Base-by-base conservation (phyloP, 2,329 filamentous ascomycete species). In the Sarocladium oryzae region DNA sequence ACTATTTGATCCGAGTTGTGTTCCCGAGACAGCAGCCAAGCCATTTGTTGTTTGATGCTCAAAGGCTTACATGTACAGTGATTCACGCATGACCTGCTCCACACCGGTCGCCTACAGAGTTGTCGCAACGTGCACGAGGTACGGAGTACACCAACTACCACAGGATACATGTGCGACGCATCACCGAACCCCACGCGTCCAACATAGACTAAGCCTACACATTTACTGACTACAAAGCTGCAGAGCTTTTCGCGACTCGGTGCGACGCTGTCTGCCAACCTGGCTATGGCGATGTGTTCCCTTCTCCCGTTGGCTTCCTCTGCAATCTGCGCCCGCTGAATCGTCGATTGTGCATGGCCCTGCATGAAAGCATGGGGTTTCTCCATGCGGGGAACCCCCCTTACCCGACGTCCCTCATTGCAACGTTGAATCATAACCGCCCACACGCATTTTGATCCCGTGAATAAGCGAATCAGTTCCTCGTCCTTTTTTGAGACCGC, bases 361-460 rank as follows among this genome's bases (percentile, higher is more conserved):
- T 48, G 43, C 43, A 48, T 16, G 26, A 48, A 20, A 23, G 43
- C 33, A 24, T 48, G 43, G 43, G 43, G 43, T 48, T 40, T 20
- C 26, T 32, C 37, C n/a, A 16, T 48, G 43, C 43, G 43, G 43
- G 43, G 43, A 48, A 48, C 11, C n/a, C 11, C n/a, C 13, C 9
- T n/a, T 9, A 48, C 10, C 16, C 26, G 43, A 18, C 8, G 26
- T 16, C 28, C 43, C 20, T 28, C 43, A 26, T 48, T 48, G 43
- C 26, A 48, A 20, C 28, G 40, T 40, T 9, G 18, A 15, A 18
- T 36, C n/a, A 13, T 10, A n/a, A n/a, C n/a, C n/a, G 5, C 8
- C 11, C 15, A 5, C 33, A 36, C 33, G 11, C 16, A 5, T 21
- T 36, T 20, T 21, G 21, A 5, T 21, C 36, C 36, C 18, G 36